Evolutionary conservation across 768 basidiomycete species (phyloP), one percentile per base, ranked within the genome.

Genomic region (Amylocystis lapponica): DNA sequence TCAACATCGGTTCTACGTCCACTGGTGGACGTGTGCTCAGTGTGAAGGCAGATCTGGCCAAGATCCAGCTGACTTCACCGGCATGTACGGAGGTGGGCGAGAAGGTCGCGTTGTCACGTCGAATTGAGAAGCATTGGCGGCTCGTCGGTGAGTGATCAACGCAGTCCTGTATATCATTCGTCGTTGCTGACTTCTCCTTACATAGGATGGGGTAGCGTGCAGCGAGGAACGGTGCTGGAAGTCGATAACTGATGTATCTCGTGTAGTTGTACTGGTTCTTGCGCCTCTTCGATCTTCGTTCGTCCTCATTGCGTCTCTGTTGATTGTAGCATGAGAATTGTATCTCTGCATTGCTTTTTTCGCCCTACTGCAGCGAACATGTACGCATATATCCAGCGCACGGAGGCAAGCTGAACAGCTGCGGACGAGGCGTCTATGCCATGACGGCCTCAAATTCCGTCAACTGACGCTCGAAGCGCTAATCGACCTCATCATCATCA

Each of bases 61-160:
- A 91, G 70, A 94, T 95, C 46, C 84, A 92, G 55, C 67, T 98
- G 43, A 97, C 93, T 23, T 85, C 85, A 2, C 96, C 96, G 0
- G 92, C 92, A 8, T 97, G 96, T 63, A 95, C 93, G 22, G 93
- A 97, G 63, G 78, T 96, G 27, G 92, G 91, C 11, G 96, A 99
- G 69, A 98, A 98, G 75, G 95, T 99, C 27, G 96, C 95, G 3
- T 65, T 98, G 32, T 91, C 87, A 23, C 74, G 95, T 46, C 76
- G 95, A 52, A 96, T 98, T 52, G 95, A 97, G 68, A 96, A 96
- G 70, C 94, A 95, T 69, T 96, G 93, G 93, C 86, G 93, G 44
- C 78, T 96, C 55, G 93, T 97, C 42, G 93, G 90, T 83, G 57
- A 69, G 86, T 78, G 30, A 32, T 21, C n/a, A n/a, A n/a, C n/a